These are phyloP conservation scores for Jatropha podagrica DNA, from an alignment of 441 rosid species.

Conservation along the genomic window DNA sequence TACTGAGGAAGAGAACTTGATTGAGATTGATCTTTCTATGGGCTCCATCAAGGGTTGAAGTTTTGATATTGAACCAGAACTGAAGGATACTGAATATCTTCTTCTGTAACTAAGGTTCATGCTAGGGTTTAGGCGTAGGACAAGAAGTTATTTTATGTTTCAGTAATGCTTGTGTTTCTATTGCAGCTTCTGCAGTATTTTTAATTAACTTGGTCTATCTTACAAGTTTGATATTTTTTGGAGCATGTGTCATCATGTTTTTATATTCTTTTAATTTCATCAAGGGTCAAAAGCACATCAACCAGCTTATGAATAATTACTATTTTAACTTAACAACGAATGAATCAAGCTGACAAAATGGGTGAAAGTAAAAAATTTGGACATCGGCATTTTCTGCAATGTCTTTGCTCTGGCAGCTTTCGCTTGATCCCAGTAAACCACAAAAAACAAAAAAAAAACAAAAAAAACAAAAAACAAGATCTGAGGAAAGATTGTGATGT, in stretches of 20 bases:
- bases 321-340: background rate
- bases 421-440: background rate
- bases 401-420: background rate
- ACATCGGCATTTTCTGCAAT: background rate
- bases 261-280: background rate
- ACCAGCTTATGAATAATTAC: background rate
- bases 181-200: slow-evolving; percentile 3
- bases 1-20: slow-evolving; percentile 64
- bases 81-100: background rate
- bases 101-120: background rate
- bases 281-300: background rate
- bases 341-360: background rate
- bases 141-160: background rate
- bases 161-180: slow-evolving; percentile 4
- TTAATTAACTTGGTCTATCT: background rate
- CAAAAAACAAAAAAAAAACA: background rate
- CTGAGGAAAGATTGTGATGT: background rate
- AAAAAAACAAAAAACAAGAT: background rate
- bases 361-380: background rate
- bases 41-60: slow-evolving; percentile 57
- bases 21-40: slow-evolving; percentile 72
- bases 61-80: slow-evolving; percentile 28
- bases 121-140: background rate
- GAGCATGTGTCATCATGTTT: background rate
- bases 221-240: background rate